Evolutionary conservation across 306 rosid species (phyloP).

Genomic region (Cucurbita argyrosperma): DNA sequence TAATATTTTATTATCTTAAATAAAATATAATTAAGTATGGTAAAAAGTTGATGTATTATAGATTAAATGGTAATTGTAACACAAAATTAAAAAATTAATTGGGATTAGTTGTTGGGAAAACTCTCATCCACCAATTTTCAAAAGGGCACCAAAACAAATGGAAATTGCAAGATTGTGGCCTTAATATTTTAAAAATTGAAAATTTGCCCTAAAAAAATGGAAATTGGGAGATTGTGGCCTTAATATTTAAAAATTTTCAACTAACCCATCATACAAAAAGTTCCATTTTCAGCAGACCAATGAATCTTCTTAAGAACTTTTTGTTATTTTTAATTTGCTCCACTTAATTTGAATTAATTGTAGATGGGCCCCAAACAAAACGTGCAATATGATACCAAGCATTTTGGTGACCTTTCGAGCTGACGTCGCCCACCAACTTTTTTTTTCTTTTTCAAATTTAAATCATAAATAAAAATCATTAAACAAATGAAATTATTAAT

Average conservation of each 20-base stretch:
- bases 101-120: background rate
- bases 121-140: background rate
- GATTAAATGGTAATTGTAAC: background rate
- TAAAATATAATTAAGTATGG: no score
- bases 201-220: background rate
- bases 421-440: background rate
- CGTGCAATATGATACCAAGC: background rate
- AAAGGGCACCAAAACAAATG: background rate
- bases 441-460: background rate
- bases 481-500: no score
- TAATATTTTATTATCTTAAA: no score
- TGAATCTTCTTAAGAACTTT: background rate
- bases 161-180: background rate
- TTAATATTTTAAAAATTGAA: background rate
- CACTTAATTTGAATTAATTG: background rate
- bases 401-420: background rate
- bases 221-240: conserved; percentile 1
- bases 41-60: no score
- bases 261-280: background rate
- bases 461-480: no score
- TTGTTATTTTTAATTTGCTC: background rate
- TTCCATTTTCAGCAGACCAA: background rate
- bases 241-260: background rate
- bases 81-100: background rate
- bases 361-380: background rate